Base-by-base conservation (phyloP, 495 filamentous ascomycete species). In the Annulohypoxylon nitens region DNA sequence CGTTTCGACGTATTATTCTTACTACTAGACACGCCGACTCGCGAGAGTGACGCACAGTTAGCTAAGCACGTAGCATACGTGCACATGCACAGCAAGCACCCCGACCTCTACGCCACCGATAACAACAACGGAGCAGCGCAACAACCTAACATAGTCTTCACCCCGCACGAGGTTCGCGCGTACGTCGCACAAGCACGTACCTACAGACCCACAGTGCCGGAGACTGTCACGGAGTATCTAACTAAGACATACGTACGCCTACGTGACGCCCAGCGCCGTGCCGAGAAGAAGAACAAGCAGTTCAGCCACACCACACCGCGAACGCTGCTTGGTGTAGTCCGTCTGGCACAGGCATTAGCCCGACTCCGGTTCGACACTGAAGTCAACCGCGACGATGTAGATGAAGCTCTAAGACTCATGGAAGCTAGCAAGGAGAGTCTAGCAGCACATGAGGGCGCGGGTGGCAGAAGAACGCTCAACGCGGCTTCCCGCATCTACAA, bases 1-100 rank as follows among this genome's bases (percentile, higher is more conserved):
- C 93, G 96, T 84, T 99, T 99, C 83, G 96, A 99, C 82, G 86
- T 98, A 70, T 90, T 99, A 73, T 99, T 97, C 86, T 86, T 99
- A 34, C 95, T 99, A 73, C 90, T 99, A 11, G 96, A 99, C 81
- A 96, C 92, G 1, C 97, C 97, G 1, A 90, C 88, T 3, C 90
- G 93, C 37, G 97, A 99, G 30, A 85, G 86, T 3, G 96, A 99
- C 79, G 94, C 97, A 72, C 92, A 97, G 78, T 88, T 99, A n/a
- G 96, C 95, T 41, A 90, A 90, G 76, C 96, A 99, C 85, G 96
- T 99, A 71, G 93, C 97, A 37, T 93, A 95, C 81, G 96, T 99
- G 25, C 96, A 99, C 82, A 98, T 98, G 93, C 90, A 98, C 83
- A 95, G 92, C 85, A 90, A 89, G 65, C 97, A 98, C 79, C 96